Percentiles rank a stretch among this genome's conserved stretches.
These are phyloP conservation scores for Diaporthe sp. DNA, from an alignment of 2,329 filamentous ascomycete species.

Conservation along the genomic window DNA sequence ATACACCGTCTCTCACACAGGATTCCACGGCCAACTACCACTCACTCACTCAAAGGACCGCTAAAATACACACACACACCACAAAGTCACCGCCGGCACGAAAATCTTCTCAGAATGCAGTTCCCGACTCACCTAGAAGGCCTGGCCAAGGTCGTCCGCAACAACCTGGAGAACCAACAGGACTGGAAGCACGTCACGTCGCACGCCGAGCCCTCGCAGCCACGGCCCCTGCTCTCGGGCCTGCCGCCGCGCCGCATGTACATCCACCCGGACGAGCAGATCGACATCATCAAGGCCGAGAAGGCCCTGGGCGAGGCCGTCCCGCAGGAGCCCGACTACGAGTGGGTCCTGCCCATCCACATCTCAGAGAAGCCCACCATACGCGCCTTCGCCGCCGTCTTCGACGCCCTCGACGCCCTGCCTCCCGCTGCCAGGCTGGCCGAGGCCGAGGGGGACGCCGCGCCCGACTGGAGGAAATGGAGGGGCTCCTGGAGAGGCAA, in stretches of 20 bases:
- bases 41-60: no score
- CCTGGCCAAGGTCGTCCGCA: slow-evolving; percentile 71
- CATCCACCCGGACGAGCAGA: slow-evolving; percentile 85
- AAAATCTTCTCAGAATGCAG: slow-evolving; percentile 42
- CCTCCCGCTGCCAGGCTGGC: slow-evolving; percentile 50
- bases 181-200: slow-evolving; percentile 75
- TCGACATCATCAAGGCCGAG: slow-evolving; percentile 75
- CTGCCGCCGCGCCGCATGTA: slow-evolving; percentile 81
- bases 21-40: not conserved
- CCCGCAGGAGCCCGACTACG: slow-evolving; percentile 67
- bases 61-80: not conserved
- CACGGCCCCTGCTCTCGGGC: slow-evolving; percentile 77
- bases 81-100: not conserved
- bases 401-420: slow-evolving; percentile 70
- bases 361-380: slow-evolving; percentile 80
- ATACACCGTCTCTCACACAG: not conserved
- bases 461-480: slow-evolving; percentile 55
- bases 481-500: slow-evolving; percentile 66
- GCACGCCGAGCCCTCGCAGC: slow-evolving; percentile 62
- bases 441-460: slow-evolving; percentile 43
- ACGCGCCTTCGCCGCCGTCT: slow-evolving; percentile 74
- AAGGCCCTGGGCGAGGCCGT: slow-evolving; percentile 60
- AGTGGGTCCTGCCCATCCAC: slow-evolving; percentile 84
- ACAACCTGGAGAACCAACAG: slow-evolving; percentile 82
- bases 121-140: slow-evolving; percentile 45